Evolutionary conservation across 306 rosid species (phyloP).

Genomic region (Corylus avellana): DNA sequence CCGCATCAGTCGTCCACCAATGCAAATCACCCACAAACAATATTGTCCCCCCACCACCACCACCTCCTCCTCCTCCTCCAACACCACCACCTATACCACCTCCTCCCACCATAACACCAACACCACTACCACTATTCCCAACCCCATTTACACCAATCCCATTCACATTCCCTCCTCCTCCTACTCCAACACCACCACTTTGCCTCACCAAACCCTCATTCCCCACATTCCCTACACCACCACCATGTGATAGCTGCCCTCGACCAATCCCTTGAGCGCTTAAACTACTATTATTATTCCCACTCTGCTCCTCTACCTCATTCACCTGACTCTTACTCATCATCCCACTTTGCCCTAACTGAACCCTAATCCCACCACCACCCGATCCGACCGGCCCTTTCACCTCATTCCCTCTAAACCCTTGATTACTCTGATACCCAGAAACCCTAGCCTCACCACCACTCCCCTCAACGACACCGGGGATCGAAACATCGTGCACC

Average conservation of each 20-base stretch:
- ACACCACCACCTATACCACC: slow-evolving; percentile 30
- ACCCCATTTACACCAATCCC: slow-evolving; percentile 43
- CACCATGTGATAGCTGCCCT: slow-evolving; percentile 48
- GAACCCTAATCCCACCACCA: slow-evolving; percentile 80
- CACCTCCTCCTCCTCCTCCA: slow-evolving; percentile 30
- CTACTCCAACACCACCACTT: slow-evolving; percentile 34
- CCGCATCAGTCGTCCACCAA: slow-evolving; percentile 99
- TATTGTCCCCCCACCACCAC: slow-evolving; percentile 61
- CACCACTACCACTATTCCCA: slow-evolving; percentile 46
- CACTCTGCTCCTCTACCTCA: slow-evolving; percentile 64
- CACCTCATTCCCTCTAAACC: slow-evolving; percentile 61
- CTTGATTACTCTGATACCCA: slow-evolving; percentile 61
- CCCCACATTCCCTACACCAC: slow-evolving; percentile 43
- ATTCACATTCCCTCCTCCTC: slow-evolving; percentile 39
- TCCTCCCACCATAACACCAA: slow-evolving; percentile 30
- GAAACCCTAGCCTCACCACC: slow-evolving; percentile 43
- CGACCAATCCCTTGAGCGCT: slow-evolving; percentile 48
- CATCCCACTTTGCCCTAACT: slow-evolving; percentile 52
- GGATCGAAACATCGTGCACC: background rate
- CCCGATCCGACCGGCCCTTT: slow-evolving; percentile 46
- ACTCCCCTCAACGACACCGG: background rate
- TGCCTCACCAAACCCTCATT: slow-evolving; percentile 67
- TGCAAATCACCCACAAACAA: slow-evolving; percentile 96
- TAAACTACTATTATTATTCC: slow-evolving; percentile 31
- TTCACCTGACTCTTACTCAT: slow-evolving; percentile 42